Conservation (phyloP, 2,329 filamentous ascomycete species). For the Xylogone sp. region DNA sequence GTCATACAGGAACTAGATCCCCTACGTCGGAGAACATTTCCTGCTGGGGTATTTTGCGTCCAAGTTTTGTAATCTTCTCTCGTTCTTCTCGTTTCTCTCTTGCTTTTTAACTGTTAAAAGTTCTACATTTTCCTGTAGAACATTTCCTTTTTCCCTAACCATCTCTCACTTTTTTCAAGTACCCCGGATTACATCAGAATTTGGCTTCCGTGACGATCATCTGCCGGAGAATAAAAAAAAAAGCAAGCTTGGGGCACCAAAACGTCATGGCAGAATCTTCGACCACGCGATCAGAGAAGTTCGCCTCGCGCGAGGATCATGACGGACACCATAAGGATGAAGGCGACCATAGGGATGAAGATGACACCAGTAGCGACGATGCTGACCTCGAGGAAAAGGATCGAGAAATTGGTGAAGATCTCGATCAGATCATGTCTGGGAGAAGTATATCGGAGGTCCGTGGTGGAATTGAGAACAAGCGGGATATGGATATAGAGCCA, state of each 20-base stretch:
- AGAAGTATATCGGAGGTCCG: constrained; percentile 17
- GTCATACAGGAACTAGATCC: too few species aligned
- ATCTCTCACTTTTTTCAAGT: too few species aligned
- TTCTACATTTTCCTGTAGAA: neutral
- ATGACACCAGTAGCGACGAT: constrained; percentile 9
- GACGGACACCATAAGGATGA: constrained; percentile 18
- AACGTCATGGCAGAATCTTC: neutral
- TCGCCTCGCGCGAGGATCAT: constrained; percentile 18
- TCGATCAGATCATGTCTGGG: constrained; percentile 4
- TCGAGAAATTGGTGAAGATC: neutral
- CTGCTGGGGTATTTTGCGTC: too few species aligned
- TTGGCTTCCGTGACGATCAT: too few species aligned
- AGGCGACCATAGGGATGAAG: constrained; percentile 4
- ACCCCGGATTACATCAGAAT: too few species aligned
- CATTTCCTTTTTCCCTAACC: neutral
- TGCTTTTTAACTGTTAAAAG: neutral
- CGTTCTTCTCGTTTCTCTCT: neutral
- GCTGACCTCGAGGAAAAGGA: constrained; percentile 11
- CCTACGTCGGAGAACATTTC: too few species aligned
- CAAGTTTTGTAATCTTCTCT: too few species aligned
- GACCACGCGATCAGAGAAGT: neutral
- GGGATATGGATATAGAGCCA: constrained; percentile 18
- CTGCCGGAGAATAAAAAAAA: neutral
- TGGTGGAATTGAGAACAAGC: constrained; percentile 19
- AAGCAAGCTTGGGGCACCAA: neutral